These are phyloP conservation scores for Mallotus japonicus DNA, from an alignment of 441 rosid genomes.

Conservation along the genomic window DNA sequence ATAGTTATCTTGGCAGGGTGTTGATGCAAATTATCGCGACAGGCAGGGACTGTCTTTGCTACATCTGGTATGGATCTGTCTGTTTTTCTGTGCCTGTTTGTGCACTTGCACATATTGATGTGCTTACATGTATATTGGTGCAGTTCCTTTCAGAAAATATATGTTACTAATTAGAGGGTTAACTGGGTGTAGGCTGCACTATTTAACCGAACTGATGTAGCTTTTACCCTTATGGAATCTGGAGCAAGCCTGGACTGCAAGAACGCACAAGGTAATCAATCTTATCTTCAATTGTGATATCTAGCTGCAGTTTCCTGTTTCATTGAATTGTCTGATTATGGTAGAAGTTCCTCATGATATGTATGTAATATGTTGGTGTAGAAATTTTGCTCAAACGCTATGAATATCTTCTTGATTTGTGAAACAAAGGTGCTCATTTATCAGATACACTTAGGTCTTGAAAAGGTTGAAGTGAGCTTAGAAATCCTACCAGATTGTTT, in stretches of 20 bases:
- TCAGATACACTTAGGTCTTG: slow-evolving; percentile 4
- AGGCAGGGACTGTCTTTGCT: slow-evolving; percentile 88
- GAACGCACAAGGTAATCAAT: slow-evolving; percentile 79
- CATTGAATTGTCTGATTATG: slow-evolving; percentile 5
- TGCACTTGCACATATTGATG: not conserved
- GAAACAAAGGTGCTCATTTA: not conserved
- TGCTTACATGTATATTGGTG: not conserved
- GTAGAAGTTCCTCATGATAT: slow-evolving; percentile 10
- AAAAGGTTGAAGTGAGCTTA: slow-evolving; percentile 7
- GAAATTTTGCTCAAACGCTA: too few species aligned
- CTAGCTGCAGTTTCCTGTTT: slow-evolving; percentile 16
- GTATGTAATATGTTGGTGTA: not conserved
- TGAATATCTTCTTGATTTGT: not conserved
- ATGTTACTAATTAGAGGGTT: slow-evolving; percentile 26
- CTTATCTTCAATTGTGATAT: slow-evolving; percentile 9
- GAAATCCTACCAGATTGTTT: slow-evolving; percentile 1
- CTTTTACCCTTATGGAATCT: slow-evolving; percentile 71
- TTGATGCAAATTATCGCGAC: slow-evolving; percentile 91
- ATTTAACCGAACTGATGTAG: slow-evolving; percentile 78
- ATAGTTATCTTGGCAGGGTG: slow-evolving; percentile 55
- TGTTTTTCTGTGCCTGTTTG: not conserved
- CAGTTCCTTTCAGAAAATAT: not conserved
- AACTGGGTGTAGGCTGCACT: slow-evolving; percentile 61
- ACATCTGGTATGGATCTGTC: slow-evolving; percentile 56
- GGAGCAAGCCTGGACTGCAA: slow-evolving; percentile 77